Base-by-base conservation (phyloP, 1,139 yeast genomes). In the Debaryomycetaceae sp. region DNA sequence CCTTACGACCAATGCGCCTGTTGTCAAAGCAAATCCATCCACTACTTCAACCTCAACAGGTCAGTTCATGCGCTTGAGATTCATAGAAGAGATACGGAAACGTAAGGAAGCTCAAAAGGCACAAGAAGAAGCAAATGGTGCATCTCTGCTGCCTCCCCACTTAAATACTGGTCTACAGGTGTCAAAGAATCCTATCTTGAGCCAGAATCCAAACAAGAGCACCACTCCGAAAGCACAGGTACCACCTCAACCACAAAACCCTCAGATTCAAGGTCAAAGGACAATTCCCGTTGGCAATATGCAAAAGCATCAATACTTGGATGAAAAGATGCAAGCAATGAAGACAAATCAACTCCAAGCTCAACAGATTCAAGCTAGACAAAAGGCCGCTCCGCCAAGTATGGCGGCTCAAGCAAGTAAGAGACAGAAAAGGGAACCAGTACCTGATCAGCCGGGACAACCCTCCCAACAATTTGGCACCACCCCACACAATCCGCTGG, bases 1-100 rank as follows among this genome's bases (percentile, higher is more conserved):
- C 3, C 45, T 55, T 6, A 40, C 57, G 6, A 45, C 62, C 4
- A 48, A 59, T 9, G 47, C 53, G 9, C 52, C 62, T 24, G 51
- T 58, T 14, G 54, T 56, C 1, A 54, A 54, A 34, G 43, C 55
- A 11, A 53, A 60, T 6, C 48, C 60, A 37, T 50, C 59, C 22
- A 54, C 64, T 7, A 52, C 63, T n/a, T 50, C 62, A 33, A 33
- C 44, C 5, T 56, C 65, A 20, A 62, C 74, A 5, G 75, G 75
- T 33, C 78, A 74, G 53, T 75, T 75, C 49, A 72, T 74, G 78
- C 65, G 80, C 46, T 60, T 75, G 38, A 55, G 80, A 29, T 69
- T 73, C 47, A 72, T 75, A 45, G 79, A 75, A 49, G 78, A 74
- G 49, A 73, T 74, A 24, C 57, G 79, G 29, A 74, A 74, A 48